These are phyloP conservation scores for Yamadazyma jaroonii DNA, from an alignment of 1,139 yeast genomes.

Conservation along the genomic window DNA sequence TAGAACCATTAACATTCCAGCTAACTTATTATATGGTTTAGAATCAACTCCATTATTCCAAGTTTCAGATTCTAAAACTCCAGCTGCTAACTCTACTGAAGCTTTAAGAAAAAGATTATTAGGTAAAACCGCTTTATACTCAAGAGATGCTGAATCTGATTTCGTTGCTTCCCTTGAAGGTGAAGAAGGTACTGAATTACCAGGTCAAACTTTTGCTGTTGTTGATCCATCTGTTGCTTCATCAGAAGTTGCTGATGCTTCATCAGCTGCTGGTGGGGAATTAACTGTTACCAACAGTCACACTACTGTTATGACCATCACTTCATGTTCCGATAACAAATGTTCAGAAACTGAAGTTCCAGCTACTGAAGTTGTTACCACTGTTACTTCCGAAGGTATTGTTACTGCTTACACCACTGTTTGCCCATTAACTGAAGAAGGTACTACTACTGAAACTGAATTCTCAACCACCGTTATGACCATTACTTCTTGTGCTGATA, in stretches of 20 bases:
- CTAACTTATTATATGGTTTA: constrained; percentile 24
- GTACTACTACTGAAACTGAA: constrained; percentile 19
- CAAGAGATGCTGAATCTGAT: constrained; percentile 22
- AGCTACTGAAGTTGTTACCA: constrained; percentile 19
- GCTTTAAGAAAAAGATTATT: constrained; percentile 41
- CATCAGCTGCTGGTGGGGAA: constrained; percentile 11
- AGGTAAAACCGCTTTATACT: constrained; percentile 13
- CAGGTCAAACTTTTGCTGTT: constrained; percentile 20
- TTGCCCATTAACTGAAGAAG: constrained; percentile 23
- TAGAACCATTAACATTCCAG: constrained; percentile 31
- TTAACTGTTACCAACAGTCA: constrained; percentile 11
- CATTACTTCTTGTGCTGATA: constrained; percentile 16
- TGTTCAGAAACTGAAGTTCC: constrained; percentile 37
- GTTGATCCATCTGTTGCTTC: constrained; percentile 18
- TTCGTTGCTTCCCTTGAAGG: constrained; percentile 30
- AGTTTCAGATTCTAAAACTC: constrained; percentile 26
- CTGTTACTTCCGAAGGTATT: constrained; percentile 21
- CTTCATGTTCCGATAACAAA: constrained; percentile 26
- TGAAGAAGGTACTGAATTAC: constrained; percentile 25
- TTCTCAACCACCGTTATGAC: constrained; percentile 17
- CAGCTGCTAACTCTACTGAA: constrained; percentile 40
- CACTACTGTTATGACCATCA: constrained; percentile 33
- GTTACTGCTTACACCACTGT: constrained; percentile 32
- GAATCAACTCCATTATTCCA: constrained; percentile 26
- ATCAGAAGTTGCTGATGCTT: constrained; percentile 12